phyloP scores from a whole-genome alignment of 129 eudicot genomes.

The Cynara cardunculus region DNA sequence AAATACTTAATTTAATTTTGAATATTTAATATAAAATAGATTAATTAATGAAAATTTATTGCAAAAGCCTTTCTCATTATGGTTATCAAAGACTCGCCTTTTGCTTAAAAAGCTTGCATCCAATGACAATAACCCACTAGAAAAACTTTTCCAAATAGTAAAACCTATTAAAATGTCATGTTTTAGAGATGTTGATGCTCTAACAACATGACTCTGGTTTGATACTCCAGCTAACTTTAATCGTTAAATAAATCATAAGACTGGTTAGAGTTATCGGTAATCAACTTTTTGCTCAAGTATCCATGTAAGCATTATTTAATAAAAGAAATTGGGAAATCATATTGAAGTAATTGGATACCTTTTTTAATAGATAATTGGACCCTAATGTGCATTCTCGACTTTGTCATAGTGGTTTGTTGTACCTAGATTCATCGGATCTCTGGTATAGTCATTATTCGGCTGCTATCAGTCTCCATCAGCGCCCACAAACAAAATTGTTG shows the following conservation, averaged over 20 bases:
- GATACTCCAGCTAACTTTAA: no score
- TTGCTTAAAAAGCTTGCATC: not conserved
- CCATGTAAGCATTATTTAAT: no score
- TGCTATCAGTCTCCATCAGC: not conserved
- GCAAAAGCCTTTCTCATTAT: not conserved
- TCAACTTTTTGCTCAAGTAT: no score
- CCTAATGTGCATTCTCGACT: not conserved
- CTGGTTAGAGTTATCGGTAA: no score
- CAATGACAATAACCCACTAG: not conserved
- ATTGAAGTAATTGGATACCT: not conserved
- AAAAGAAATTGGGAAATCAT: no score
- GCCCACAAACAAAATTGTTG: not conserved
- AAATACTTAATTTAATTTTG: no score
- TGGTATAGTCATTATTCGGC: not conserved
- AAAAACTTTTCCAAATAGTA: not conserved
- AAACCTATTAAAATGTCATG: not conserved
- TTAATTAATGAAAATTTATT: no score
- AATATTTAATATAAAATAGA: no score
- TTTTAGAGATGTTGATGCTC: not conserved
- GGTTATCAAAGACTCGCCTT: not conserved
- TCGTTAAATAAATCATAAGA: no score
- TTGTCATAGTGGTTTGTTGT: not conserved
- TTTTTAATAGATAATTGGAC: not conserved
- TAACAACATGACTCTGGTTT: no score
- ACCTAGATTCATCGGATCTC: not conserved